These are phyloP conservation scores for Phytophthora gonapodyides DNA, from an alignment of 352 stramenopile species.

Conservation along the genomic window DNA sequence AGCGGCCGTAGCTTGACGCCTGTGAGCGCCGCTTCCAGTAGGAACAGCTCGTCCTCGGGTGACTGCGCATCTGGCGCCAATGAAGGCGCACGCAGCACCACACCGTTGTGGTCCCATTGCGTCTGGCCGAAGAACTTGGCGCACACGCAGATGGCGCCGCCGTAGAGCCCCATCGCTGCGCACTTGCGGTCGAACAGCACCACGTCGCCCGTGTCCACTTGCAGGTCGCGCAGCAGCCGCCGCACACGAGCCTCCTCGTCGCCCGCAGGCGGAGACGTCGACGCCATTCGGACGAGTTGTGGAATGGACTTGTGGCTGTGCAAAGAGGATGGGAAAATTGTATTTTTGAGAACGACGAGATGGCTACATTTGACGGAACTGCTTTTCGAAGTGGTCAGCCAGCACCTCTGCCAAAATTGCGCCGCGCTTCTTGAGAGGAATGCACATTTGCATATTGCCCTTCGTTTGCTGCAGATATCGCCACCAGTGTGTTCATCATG, in stretches of 20 bases:
- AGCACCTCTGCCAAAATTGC: no score
- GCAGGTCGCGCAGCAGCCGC: conserved; percentile 56
- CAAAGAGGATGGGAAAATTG: no score
- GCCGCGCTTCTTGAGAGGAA: no score
- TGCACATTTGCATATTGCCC: no score
- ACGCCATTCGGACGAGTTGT: no score
- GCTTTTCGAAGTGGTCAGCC: no score
- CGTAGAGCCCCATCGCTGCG: conserved; percentile 75
- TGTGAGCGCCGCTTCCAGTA: conserved; percentile 75
- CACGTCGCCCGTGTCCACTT: conserved; percentile 77
- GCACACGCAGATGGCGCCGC: conserved; percentile 72
- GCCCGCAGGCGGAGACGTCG: no score
- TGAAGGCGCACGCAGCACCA: conserved; percentile 61
- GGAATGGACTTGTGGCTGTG: no score
- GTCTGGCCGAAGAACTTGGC: conserved; percentile 85
- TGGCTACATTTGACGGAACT: no score
- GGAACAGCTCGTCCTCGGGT: conserved; percentile 54
- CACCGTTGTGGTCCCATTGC: conserved; percentile 88
- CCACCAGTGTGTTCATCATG: no score
- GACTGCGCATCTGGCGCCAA: conserved; percentile 17
- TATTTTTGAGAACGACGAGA: no score
- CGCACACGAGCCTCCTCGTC: conserved; percentile 38
- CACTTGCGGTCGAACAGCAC: conserved; percentile 86
- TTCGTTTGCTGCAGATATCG: no score
- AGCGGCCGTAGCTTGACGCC: conserved; percentile 87